These are phyloP conservation scores for Filobasidium wieringae DNA, from an alignment of 768 basidiomycete species.

Conservation along the genomic window DNA sequence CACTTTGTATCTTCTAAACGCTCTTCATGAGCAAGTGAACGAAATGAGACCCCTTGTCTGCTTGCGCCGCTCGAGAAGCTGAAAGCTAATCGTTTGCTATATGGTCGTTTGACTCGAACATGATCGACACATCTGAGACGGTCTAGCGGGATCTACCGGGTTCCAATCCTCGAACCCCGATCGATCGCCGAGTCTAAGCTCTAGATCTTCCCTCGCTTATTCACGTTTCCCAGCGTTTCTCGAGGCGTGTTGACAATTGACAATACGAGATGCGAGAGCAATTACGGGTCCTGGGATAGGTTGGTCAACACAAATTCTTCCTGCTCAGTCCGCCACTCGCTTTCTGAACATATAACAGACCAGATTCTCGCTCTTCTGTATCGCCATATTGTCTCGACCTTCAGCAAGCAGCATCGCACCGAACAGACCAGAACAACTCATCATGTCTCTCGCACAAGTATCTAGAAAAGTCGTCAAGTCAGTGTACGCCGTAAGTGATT, in stretches of 20 bases:
- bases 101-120: no score
- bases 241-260: not conserved
- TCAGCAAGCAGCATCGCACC: not conserved
- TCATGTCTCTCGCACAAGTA: not conserved
- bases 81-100: no score
- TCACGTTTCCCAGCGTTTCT: not conserved
- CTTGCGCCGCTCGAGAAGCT: no score
- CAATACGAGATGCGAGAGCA: not conserved
- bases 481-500: conserved; percentile 62
- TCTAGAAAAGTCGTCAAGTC: conserved; percentile 50
- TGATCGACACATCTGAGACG: no score
- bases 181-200: no score
- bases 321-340: no score
- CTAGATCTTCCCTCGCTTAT: not conserved
- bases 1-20: no score
- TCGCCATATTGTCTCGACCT: not conserved
- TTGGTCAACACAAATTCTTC: not conserved
- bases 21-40: no score
- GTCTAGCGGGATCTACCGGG: no score
- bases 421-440: not conserved
- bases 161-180: not conserved
- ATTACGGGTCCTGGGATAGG: not conserved
- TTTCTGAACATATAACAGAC: not conserved
- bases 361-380: not conserved
- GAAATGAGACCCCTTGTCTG: no score